These are phyloP conservation scores for Blastobotrys indianensis DNA, from an alignment of 1,139 yeast species.

Conservation along the genomic window DNA sequence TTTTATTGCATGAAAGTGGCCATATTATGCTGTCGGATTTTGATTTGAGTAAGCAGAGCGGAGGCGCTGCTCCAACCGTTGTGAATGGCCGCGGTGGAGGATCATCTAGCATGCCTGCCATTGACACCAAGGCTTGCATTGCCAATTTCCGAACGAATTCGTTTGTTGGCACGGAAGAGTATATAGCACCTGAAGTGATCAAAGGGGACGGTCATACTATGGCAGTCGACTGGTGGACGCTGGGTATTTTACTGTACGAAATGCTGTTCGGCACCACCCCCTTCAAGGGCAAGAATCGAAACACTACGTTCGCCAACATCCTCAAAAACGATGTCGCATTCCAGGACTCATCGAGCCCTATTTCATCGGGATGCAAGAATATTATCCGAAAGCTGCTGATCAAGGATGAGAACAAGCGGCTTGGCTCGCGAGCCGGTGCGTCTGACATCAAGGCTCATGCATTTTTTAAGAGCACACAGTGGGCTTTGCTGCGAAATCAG, in stretches of 20 bases:
- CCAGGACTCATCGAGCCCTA: conserved; percentile 42
- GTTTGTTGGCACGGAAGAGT: conserved; percentile 97
- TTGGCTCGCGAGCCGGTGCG: conserved; percentile 92
- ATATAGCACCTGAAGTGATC: conserved; percentile 96
- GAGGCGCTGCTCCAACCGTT: conserved; percentile 45
- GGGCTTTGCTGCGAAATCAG: conserved; percentile 91
- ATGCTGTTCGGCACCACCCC: conserved; percentile 96
- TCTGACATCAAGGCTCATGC: conserved; percentile 87
- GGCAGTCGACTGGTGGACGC: conserved; percentile 99
- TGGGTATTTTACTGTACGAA: conserved; percentile 85
- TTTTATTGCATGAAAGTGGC: conserved; percentile 87
- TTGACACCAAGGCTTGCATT: conserved; percentile 91
- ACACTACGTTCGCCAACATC: conserved; percentile 82
- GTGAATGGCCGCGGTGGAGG: conserved; percentile 31
- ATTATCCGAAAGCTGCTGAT: conserved; percentile 73
- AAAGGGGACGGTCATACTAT: conserved; percentile 96
- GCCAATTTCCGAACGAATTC: conserved; percentile 96
- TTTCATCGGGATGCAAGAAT: conserved; percentile 70
- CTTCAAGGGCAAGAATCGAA: conserved; percentile 83
- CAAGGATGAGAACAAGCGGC: conserved; percentile 80
- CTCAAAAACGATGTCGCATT: conserved; percentile 78
- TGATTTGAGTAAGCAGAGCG: conserved; percentile 88
- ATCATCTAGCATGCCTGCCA: conserved; percentile 33
- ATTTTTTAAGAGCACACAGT: conserved; percentile 83
- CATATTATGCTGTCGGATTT: conserved; percentile 97